phyloP scores from a whole-genome alignment of 2,329 filamentous ascomycete species.

The Dothiorella sarmentorum region DNA sequence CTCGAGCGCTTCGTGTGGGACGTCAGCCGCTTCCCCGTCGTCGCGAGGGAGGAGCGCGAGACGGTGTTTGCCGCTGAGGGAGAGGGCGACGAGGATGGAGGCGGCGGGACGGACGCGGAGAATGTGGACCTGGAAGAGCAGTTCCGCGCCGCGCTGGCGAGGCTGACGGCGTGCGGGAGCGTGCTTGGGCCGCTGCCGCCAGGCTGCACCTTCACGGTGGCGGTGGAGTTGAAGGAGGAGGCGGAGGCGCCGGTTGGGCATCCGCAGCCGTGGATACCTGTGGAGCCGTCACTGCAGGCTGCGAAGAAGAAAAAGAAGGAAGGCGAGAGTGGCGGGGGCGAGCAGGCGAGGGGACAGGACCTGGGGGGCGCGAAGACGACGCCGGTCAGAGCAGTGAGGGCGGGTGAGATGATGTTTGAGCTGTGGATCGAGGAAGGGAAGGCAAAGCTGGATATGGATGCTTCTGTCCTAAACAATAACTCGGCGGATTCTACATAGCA shows the following conservation, averaged over 20 bases:
- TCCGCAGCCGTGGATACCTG: constrained; percentile 44
- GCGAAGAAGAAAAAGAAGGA: constrained; percentile 14
- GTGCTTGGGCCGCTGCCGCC: constrained; percentile 57
- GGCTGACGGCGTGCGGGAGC: constrained; percentile 59
- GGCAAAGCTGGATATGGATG: constrained; percentile 43
- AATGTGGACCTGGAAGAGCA: constrained; percentile 65
- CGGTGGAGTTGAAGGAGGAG: constrained; percentile 66
- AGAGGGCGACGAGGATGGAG: neutral
- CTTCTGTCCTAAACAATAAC: neutral
- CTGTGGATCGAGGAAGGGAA: constrained; percentile 66
- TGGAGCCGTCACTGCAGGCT: neutral
- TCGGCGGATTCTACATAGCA: neutral
- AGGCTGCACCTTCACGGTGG: constrained; percentile 71
- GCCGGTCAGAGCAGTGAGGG: constrained; percentile 60
- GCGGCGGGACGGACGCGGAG: constrained; percentile 24
- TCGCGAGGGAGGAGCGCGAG: constrained; percentile 46
- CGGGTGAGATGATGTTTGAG: constrained; percentile 64
- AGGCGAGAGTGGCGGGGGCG: constrained; percentile 21
- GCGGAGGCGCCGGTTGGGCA: constrained; percentile 46
- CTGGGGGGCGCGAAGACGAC: constrained; percentile 55
- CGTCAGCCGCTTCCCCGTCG: constrained; percentile 53
- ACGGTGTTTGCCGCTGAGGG: constrained; percentile 43
- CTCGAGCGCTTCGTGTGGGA: constrained; percentile 61
- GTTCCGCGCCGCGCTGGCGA: constrained; percentile 63
- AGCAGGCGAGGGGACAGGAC: constrained; percentile 31